Evolutionary conservation across 169 alveolate species (phyloP).

Genomic region (Cryptosporidium ryanae): DNA sequence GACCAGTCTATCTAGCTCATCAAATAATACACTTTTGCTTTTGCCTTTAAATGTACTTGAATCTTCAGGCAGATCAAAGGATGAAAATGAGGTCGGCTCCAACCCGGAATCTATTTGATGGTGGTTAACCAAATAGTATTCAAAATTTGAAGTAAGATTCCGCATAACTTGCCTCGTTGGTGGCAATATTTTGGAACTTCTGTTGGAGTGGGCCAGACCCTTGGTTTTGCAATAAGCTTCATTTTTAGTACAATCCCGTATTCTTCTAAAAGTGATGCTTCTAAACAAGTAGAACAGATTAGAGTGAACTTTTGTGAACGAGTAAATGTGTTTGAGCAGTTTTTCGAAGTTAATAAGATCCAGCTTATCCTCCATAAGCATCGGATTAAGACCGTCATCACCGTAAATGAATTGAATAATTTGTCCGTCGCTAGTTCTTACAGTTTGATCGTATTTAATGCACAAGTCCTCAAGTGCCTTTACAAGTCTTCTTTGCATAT

Average conservation of each 20-base stretch:
- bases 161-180: slow-evolving; percentile 2
- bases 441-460: slow-evolving; percentile 95
- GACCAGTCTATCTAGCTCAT: slow-evolving; percentile 25
- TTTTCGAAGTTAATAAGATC: slow-evolving; percentile 83
- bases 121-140: slow-evolving; percentile 1
- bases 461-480: slow-evolving; percentile 97
- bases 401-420: slow-evolving; percentile 98
- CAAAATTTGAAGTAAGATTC: neutral
- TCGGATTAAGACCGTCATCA: slow-evolving; percentile 96
- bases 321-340: slow-evolving; percentile 77
- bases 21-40: slow-evolving; percentile 12
- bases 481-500: slow-evolving; percentile 98
- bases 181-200: slow-evolving; percentile 6
- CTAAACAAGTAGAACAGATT: slow-evolving; percentile 28
- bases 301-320: slow-evolving; percentile 41
- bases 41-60: neutral
- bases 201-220: neutral
- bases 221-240: neutral
- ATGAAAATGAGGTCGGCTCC: no score
- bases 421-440: slow-evolving; percentile 94
- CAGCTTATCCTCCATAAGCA: slow-evolving; percentile 86
- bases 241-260: neutral
- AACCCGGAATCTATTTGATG: no score
- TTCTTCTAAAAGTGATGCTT: neutral
- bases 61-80: neutral